Evolutionary conservation across 345 rosid genomes (phyloP).

Genomic region (Camelina hispida): DNA sequence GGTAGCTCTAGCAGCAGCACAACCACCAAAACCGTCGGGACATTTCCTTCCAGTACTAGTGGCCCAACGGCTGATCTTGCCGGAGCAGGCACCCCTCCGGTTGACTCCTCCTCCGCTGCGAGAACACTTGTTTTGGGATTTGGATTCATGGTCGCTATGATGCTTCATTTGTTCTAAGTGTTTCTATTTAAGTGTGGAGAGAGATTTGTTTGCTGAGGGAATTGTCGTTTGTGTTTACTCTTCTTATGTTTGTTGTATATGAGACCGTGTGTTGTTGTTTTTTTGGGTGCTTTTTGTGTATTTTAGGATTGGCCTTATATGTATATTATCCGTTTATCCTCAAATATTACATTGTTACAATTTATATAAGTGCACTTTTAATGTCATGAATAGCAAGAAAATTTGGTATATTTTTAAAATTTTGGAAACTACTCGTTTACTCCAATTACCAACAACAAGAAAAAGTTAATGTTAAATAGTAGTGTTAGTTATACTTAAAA

Average conservation of each 20-base stretch:
- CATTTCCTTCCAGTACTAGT: constrained; percentile 36
- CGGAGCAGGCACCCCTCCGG: constrained; percentile 17
- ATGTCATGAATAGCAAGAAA: no score
- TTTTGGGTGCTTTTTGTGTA: neutral
- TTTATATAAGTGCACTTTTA: neutral
- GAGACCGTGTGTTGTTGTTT: constrained; percentile 2
- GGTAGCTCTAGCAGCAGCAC: constrained; percentile 36
- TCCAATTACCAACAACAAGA: no score
- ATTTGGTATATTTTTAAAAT: no score
- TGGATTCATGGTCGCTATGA: constrained; percentile 40
- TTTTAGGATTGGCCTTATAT: neutral
- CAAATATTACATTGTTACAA: neutral
- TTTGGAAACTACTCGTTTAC: no score
- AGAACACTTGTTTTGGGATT: constrained; percentile 38
- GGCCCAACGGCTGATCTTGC: constrained; percentile 32
- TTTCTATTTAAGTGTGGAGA: neutral
- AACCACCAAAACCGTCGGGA: constrained; percentile 42
- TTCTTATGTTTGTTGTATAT: constrained; percentile 16
- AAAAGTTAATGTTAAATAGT: no score
- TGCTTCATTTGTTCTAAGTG: constrained; percentile 42
- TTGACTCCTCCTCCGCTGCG: constrained; percentile 31
- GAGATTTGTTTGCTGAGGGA: constrained; percentile 8
- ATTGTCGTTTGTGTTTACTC: constrained; percentile 26
- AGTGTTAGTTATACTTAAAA: no score
- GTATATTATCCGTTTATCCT: neutral